Base-by-base conservation (phyloP, 768 basidiomycete species). In the Rhodotorula sphaerocarpa region DNA sequence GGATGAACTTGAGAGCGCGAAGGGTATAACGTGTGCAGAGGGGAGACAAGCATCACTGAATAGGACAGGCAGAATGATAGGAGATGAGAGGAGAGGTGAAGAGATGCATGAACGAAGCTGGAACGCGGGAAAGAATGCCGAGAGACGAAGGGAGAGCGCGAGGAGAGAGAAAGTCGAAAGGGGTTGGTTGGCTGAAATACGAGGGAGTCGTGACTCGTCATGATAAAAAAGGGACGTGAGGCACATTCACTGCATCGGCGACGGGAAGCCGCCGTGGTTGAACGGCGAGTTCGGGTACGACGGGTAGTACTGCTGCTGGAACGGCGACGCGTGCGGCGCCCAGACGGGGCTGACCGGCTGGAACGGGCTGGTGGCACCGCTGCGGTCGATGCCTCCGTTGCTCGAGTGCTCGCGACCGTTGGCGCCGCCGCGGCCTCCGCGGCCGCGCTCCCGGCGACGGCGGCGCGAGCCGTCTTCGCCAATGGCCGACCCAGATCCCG, bases 391-490 rank as follows among this genome's bases (percentile, higher is more conserved):
- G 47, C 46, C 46, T 27, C 18, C 16, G 44, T 10, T 33, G 54
- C 16, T 20, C n/a, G 54, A 27, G 43, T 20, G 44, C 27, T 28
- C 3, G 14, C 30, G 15, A 31, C 46, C 39, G 20, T 16, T 45
- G 55, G 31, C 43, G 7, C 44, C 27, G n/a, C 46, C 46, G 15
- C 56, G 56, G 0, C 56, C 56, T 1, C 56, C 56, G 34, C 56
- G 46, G 1, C 56, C 56, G 28, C 56, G 56, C 46, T 57, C 56
- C 3, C 56, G 46, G 1, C 56, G 46, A 15, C 56, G 47, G 11
- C 56, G 56, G 15, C 56, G 56, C 15, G 20, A 23, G 25, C 44
- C 55, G 7, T 56, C 55, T 11, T 47, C 36, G 11, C 47, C 48
- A 30, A 9, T 27, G 12, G 36, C 6, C 12, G 44, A 21, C 34